Conservation (phyloP, 306 rosid genomes). For the Dalbergia cultrata region DNA sequence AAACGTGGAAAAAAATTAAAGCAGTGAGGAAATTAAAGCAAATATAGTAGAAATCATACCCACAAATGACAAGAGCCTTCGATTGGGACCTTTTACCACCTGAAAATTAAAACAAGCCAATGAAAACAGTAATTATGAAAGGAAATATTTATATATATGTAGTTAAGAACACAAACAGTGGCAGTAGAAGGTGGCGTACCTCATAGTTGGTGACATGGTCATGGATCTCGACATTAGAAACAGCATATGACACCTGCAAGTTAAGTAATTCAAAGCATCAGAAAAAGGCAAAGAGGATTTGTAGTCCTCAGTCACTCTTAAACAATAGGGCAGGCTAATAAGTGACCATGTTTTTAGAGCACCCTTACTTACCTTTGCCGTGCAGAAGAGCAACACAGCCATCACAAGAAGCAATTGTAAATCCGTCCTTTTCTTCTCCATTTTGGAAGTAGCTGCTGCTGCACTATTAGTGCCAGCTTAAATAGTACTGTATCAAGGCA, state of each 20-base stretch:
- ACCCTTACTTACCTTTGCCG: slow-evolving; percentile 41
- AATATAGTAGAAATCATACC: slow-evolving; percentile 43
- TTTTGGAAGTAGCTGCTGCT: slow-evolving; percentile 11
- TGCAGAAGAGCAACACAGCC: slow-evolving; percentile 42
- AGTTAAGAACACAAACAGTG: not conserved
- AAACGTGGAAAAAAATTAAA: not conserved
- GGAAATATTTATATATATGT: no score
- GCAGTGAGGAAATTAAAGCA: not conserved
- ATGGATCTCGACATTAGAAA: slow-evolving; percentile 43
- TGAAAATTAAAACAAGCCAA: slow-evolving; percentile 13
- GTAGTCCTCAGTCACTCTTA: not conserved
- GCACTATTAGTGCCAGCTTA: not conserved
- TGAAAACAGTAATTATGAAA: not conserved
- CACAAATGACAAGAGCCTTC: slow-evolving; percentile 48
- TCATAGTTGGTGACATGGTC: slow-evolving; percentile 39
- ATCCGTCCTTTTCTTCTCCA: slow-evolving; percentile 37
- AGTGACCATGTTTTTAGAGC: not conserved
- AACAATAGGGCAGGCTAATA: not conserved
- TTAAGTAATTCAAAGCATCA: slow-evolving; percentile 20
- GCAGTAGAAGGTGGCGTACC: slow-evolving; percentile 21
- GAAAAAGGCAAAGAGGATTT: not conserved
- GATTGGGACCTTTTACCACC: slow-evolving; percentile 56
- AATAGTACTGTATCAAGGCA: not conserved
- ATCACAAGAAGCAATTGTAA: slow-evolving; percentile 40
- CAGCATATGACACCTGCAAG: slow-evolving; percentile 46